phyloP scores from a whole-genome alignment of 108 stramenopile species.

The Cylindrotheca fusiformis region DNA sequence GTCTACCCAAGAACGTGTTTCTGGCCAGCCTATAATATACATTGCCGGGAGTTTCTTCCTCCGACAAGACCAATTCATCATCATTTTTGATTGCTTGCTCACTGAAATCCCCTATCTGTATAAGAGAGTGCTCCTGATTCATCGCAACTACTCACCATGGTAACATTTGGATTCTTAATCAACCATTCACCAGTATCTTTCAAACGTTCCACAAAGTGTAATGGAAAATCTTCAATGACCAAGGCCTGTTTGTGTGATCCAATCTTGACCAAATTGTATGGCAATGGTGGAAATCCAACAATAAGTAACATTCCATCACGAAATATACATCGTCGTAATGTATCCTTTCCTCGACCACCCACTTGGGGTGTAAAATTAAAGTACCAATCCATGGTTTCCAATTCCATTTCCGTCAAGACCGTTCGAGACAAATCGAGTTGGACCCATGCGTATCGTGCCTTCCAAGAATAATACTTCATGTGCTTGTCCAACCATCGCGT shows the following conservation, averaged over 20 bases:
- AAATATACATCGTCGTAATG: constrained; percentile 2
- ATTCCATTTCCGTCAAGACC: background rate
- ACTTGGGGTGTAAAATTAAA: constrained; percentile 18
- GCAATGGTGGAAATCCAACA: constrained; percentile 9
- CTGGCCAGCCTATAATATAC: no score
- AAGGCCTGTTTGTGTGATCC: background rate
- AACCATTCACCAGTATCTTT: constrained; percentile 7
- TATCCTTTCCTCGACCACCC: constrained; percentile 15
- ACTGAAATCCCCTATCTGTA: background rate
- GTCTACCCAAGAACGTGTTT: no score
- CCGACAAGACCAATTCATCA: no score
- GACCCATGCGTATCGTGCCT: background rate
- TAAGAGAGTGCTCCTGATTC: background rate
- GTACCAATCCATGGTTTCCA: constrained; percentile 16
- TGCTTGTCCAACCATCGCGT: background rate
- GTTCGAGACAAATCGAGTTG: background rate
- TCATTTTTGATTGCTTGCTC: no score
- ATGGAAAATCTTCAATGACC: constrained; percentile 6
- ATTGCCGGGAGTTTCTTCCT: no score
- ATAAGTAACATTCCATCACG: constrained; percentile 1
- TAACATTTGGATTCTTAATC: constrained; percentile 14
- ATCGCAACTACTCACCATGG: constrained; percentile 11
- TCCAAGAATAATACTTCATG: constrained; percentile 1
- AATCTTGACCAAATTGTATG: background rate
- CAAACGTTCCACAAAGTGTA: constrained; percentile 1